Evolutionary conservation across 805 yeast species (phyloP), one percentile per base, ranked within the genome.

Genomic region (Jamesozyma rosinii): DNA sequence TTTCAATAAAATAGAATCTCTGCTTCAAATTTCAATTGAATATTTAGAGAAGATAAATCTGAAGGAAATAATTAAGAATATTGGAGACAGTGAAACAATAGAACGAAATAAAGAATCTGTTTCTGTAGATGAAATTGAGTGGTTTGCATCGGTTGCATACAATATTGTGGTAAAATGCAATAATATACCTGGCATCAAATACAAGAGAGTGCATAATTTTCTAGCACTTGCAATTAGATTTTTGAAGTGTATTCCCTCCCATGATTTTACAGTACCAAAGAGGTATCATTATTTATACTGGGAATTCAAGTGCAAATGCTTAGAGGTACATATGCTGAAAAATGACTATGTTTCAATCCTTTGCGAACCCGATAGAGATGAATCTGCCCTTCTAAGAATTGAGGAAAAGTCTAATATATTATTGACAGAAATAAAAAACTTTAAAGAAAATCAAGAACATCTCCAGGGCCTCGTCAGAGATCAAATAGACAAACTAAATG

Each of bases 81-180:
- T 26, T 3, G 3, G 13, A 3, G 35, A 37, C 44, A 41, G 9
- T 9, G 3, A 6, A 3, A 19, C 17, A 3, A 18, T 10, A 3
- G 26, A 21, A 30, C 45, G 17, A 13, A 29, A 17, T 11, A 5
- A 48, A 4, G 39, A 37, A 15, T 18, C 5, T 4, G 32, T 63
- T n/a, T 51, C 64, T 0, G 45, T 49, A 5, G 58, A 58, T 36
- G 74, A 69, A 36, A 47, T 65, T 18, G 69, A 64, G 47, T 69
- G 74, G 74, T 66, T 68, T 49, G 56, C 65, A 0, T 57, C 70
- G 1, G 57, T 57, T 5, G 50, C 66, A 1, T 67, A 62, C 41
- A 68, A 66, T 38, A 34, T 62, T 14, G 49, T 61, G 1, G 51
- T 59, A 8, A 53, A 53, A 27, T 63, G 65, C 40, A 37, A 52